Evolutionary conservation across 352 stramenopile species (phyloP).

Genomic region (Globisporangium rhizosaccharum): DNA sequence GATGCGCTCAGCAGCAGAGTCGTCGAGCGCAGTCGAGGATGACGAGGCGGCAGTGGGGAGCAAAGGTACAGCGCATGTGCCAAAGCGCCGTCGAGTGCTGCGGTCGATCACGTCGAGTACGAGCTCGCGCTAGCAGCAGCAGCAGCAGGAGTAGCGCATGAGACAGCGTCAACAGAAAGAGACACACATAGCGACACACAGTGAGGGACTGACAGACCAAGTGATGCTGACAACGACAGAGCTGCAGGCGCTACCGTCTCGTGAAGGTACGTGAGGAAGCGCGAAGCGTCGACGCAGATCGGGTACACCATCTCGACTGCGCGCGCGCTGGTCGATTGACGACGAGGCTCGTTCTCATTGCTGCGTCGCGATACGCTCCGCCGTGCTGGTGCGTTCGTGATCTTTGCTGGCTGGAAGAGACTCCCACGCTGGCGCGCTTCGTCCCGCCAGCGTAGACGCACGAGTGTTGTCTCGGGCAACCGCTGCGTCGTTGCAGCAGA

Average conservation of each 20-base stretch:
- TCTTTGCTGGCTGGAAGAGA: conserved; percentile 16
- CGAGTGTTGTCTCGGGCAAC: conserved; percentile 7
- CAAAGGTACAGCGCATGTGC: conserved; percentile 25
- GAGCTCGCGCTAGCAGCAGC: conserved; percentile 20
- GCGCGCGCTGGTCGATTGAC: not conserved
- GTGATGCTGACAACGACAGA: not conserved
- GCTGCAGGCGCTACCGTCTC: conserved; percentile 7
- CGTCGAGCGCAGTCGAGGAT: not conserved
- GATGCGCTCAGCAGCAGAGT: conserved; percentile 19
- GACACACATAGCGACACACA: not conserved
- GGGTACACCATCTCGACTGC: conserved; percentile 17
- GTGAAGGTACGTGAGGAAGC: conserved; percentile 14
- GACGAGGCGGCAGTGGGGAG: not conserved
- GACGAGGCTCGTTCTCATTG: not conserved
- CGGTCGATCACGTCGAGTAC: conserved; percentile 62
- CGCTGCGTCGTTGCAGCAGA: conserved; percentile 8
- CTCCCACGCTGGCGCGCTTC: conserved; percentile 6
- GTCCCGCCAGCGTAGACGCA: conserved; percentile 9
- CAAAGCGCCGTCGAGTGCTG: conserved; percentile 28
- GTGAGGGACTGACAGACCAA: not conserved
- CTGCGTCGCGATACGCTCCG: not conserved
- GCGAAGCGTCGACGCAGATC: conserved; percentile 4
- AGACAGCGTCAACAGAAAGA: no score
- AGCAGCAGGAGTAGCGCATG: not conserved
- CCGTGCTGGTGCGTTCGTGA: conserved; percentile 2